phyloP scores from a whole-genome alignment of 345 rosid species.

The Xanthoceras sorbifolium region DNA sequence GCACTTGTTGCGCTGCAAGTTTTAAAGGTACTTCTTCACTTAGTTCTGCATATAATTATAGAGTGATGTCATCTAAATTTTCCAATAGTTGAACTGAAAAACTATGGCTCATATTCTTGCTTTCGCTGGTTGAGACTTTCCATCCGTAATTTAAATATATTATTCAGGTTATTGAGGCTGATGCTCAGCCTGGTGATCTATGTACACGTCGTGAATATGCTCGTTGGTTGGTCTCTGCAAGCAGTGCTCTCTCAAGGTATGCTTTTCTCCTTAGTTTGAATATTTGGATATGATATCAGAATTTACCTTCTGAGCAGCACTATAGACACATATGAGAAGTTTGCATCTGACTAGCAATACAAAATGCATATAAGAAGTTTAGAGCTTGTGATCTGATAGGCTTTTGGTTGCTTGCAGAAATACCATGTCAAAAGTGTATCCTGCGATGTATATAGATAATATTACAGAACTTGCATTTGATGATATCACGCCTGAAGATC shows the following conservation, averaged over 20 bases:
- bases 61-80: not conserved
- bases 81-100: not conserved
- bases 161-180: constrained; percentile 81
- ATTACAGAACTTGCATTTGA: constrained; percentile 93
- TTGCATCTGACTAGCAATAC: not conserved
- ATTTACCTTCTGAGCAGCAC: constrained; percentile 23
- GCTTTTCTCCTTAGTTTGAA: constrained; percentile 21
- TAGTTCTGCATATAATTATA: not conserved
- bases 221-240: constrained; percentile 90
- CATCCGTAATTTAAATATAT: constrained; percentile 12
- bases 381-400: constrained; percentile 15
- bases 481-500: constrained; percentile 79
- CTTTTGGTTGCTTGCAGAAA: constrained; percentile 52
- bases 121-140: constrained; percentile 9
- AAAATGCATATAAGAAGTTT: constrained; percentile 10
- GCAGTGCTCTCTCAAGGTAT: constrained; percentile 83
- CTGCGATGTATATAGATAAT: constrained; percentile 93
- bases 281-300: constrained; percentile 16
- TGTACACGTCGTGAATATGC: constrained; percentile 95
- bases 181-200: constrained; percentile 68
- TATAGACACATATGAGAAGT: not conserved
- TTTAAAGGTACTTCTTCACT: constrained; percentile 60
- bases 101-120: not conserved
- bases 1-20: constrained; percentile 85
- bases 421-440: constrained; percentile 79